Percentiles rank a stretch among this genome's conserved stretches.
Conservation (phyloP, 2,329 filamentous ascomycete genomes). For the Penicillium sp. region DNA sequence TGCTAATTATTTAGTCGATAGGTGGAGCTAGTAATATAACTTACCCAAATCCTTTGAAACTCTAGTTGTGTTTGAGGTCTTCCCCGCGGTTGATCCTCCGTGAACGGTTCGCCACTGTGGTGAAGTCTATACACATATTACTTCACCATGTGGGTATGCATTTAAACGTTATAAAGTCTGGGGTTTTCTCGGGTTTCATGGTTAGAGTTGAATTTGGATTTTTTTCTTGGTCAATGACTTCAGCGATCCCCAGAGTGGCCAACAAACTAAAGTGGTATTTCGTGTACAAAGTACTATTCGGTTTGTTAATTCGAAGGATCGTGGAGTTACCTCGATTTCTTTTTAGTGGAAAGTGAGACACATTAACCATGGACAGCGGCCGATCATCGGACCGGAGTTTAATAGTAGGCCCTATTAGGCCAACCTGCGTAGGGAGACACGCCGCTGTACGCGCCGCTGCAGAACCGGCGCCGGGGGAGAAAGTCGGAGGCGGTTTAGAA, state of each 20-base stretch:
- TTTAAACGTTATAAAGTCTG: background rate
- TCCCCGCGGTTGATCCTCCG: background rate
- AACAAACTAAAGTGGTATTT: background rate
- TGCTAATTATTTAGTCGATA: background rate
- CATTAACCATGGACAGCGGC: background rate
- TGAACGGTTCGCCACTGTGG: conserved; percentile 4
- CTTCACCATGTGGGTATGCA: background rate
- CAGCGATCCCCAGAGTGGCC: background rate
- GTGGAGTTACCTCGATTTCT: background rate
- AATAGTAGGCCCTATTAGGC: background rate
- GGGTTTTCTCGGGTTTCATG: background rate
- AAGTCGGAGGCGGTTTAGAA: background rate
- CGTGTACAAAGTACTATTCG: background rate
- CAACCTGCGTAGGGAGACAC: background rate
- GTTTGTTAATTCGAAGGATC: background rate
- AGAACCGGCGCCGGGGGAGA: background rate
- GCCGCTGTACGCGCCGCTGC: background rate
- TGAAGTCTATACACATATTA: background rate
- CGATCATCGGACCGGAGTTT: conserved; percentile 1
- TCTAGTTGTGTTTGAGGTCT: background rate
- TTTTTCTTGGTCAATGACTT: background rate
- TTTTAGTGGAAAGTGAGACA: background rate
- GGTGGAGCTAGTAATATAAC: background rate
- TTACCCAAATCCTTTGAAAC: background rate
- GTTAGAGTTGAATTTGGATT: background rate